A percentile compares a stretch with the other conserved stretches of the same genome.
These are phyloP conservation scores for Chiua virens DNA, from an alignment of 768 basidiomycete species.

Conservation along the genomic window DNA sequence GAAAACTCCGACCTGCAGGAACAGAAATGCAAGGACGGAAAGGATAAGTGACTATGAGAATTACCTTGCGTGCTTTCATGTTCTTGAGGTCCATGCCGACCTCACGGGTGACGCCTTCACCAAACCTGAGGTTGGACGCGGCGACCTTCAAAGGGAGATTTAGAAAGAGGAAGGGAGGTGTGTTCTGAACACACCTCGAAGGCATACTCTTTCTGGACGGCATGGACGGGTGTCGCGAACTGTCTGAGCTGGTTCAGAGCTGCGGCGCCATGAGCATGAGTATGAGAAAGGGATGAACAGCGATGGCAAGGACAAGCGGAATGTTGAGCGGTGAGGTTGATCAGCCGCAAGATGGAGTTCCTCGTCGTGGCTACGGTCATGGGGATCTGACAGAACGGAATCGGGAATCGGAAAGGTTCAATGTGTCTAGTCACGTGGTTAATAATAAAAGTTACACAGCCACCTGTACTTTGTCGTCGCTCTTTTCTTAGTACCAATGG, in stretches of 20 bases:
- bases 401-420: no score
- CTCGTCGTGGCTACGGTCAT: slow-evolving; percentile 54
- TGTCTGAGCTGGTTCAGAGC: slow-evolving; percentile 64
- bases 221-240: slow-evolving; percentile 75
- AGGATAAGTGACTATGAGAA: background rate
- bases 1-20: slow-evolving; percentile 85
- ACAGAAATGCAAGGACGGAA: slow-evolving; percentile 5
- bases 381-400: background rate
- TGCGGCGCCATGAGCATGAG: slow-evolving; percentile 39
- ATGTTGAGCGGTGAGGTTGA: slow-evolving; percentile 67
- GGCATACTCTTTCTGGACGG: slow-evolving; percentile 82
- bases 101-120: slow-evolving; percentile 86
- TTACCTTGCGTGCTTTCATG: slow-evolving; percentile 84
- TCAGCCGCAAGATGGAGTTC: slow-evolving; percentile 67
- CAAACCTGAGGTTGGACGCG: slow-evolving; percentile 85
- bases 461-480: no score
- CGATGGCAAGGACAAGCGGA: slow-evolving; percentile 80
- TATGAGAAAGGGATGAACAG: slow-evolving; percentile 37
- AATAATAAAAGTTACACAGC: no score
- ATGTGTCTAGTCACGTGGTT: no score
- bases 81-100: slow-evolving; percentile 95
- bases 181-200: slow-evolving; percentile 61
- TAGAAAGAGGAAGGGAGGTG: background rate
- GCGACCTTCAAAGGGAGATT: slow-evolving; percentile 54
- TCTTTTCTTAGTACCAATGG: slow-evolving; percentile 26